Evolutionary conservation across 257 asterid species (phyloP), one percentile per base, ranked within the genome.

Genomic region (Coffea canephora): DNA sequence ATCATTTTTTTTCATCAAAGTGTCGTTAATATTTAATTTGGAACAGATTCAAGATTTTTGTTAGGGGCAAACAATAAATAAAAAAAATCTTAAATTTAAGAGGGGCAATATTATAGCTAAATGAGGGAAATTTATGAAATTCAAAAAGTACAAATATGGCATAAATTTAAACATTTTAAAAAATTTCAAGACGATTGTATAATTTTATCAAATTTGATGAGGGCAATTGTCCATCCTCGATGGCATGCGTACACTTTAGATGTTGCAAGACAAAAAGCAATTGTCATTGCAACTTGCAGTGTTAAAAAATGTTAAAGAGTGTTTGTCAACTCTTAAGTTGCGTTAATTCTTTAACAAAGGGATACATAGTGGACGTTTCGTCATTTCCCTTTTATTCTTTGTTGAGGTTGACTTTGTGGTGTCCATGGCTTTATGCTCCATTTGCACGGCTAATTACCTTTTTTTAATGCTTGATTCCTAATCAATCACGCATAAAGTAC

Each of bases 401-500:
- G 8, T 72, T 49, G 57, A 45, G 73, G 64, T 79, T 72, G 82
- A 79, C 82, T 79, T 79, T 79, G 59, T 31, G 31, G 27, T 55
- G 41, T 54, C 78, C 36, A 74, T 27, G n/a, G 36, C 39, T 64
- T 0, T 31, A 15, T 36, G 39, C 49, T 54, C 73, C 73, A 6
- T 59, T 27, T 61, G 77, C 52, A 57, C 54, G 5, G 49, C 36
- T 57, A 72, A 41, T 15, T 54, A 39, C 43, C 34, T 31, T 39
- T 39, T 77, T 39, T 14, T 54, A 48, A 15, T 73, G 67, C 77
- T 27, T 73, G 77, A 45, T 12, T 0, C 65, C 54, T 15, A 23
- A 27, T 73, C 45, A 25, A 73, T 73, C 65, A 73, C 13, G 8
- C 66, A 54, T 27, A 21, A 25, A 27, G 1, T 31, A 11, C 19